Evolutionary conservation across 1,139 yeast genomes (phyloP).

Genomic region (Lodderomyces oxycetoniae): DNA sequence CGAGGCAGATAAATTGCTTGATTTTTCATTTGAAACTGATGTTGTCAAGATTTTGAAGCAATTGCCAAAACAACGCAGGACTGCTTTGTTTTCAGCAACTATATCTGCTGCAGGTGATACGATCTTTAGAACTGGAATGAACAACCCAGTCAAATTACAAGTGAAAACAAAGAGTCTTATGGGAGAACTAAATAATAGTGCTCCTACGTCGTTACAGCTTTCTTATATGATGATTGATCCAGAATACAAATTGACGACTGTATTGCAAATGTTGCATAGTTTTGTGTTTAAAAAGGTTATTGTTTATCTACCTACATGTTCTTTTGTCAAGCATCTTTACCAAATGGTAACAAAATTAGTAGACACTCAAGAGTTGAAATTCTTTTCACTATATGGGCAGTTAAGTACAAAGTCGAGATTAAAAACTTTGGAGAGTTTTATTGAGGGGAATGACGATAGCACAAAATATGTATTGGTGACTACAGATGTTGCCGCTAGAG

Average conservation of each 20-base stretch:
- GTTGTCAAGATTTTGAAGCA: conserved; percentile 60
- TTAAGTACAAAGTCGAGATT: conserved; percentile 69
- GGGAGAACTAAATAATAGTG: conserved; percentile 17
- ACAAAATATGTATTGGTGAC: conserved; percentile 64
- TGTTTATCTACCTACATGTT: conserved; percentile 89
- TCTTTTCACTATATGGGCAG: conserved; percentile 83
- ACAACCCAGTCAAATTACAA: conserved; percentile 81
- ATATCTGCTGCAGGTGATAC: conserved; percentile 71
- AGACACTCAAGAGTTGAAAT: conserved; percentile 23
- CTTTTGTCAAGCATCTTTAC: conserved; percentile 73
- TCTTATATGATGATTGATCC: conserved; percentile 61
- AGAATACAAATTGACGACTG: conserved; percentile 51
- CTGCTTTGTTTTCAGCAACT: conserved; percentile 92
- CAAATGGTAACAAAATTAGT: conserved; percentile 38
- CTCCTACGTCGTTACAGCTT: conserved; percentile 65
- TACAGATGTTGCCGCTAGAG: conserved; percentile 90
- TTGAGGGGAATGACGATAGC: conserved; percentile 38
- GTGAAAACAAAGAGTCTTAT: conserved; percentile 49
- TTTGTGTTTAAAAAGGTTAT: conserved; percentile 68
- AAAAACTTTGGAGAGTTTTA: conserved; percentile 61
- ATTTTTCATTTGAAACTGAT: conserved; percentile 69
- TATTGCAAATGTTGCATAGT: conserved; percentile 51
- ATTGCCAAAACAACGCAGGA: conserved; percentile 86
- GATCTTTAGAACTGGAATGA: conserved; percentile 73
- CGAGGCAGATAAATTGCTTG: conserved; percentile 89